A percentile compares a stretch with the other conserved stretches of the same genome.
Conservation (phyloP, 1,284 basidiomycete genomes). For the Xerocomus cyaneibrunnescens region DNA sequence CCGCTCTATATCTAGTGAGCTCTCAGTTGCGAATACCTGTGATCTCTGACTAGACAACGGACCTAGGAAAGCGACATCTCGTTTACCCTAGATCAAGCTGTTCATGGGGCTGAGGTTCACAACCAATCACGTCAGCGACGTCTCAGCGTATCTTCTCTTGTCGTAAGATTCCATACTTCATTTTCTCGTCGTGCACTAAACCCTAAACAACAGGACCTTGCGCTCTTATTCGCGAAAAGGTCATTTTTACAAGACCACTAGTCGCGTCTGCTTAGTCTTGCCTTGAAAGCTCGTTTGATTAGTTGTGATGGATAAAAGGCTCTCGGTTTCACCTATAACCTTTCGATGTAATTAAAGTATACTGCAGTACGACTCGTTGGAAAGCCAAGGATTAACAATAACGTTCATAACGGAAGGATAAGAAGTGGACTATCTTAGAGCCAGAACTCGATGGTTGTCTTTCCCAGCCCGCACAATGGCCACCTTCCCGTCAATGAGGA, state of each 20-base stretch:
- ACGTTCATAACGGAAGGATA: not conserved
- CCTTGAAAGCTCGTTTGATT: not conserved
- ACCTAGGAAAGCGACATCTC: conserved; percentile 14
- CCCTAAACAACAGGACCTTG: conserved; percentile 28
- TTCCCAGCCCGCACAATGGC: conserved; percentile 76
- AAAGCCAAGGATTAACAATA: not conserved
- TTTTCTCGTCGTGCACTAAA: conserved; percentile 1
- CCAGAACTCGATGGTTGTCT: conserved; percentile 69
- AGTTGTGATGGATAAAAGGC: not conserved
- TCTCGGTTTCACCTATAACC: not conserved
- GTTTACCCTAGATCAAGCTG: conserved; percentile 5
- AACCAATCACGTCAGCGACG: conserved; percentile 11
- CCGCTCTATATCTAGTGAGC: conserved; percentile 4
- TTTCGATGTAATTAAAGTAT: conserved; percentile 11
- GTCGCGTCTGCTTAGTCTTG: not conserved
- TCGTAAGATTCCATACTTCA: conserved; percentile 19
- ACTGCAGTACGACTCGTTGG: not conserved
- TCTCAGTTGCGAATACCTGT: not conserved
- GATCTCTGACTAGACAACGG: not conserved
- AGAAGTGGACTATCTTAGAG: conserved; percentile 21
- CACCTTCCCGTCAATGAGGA: conserved; percentile 65
- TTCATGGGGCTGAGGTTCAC: conserved; percentile 7
- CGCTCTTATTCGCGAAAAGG: conserved; percentile 12
- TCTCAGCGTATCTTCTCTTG: conserved; percentile 24
- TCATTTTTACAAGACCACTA: not conserved